Conservation (phyloP, 2,329 filamentous ascomycete species). For the Coniochaeta sp. region DNA sequence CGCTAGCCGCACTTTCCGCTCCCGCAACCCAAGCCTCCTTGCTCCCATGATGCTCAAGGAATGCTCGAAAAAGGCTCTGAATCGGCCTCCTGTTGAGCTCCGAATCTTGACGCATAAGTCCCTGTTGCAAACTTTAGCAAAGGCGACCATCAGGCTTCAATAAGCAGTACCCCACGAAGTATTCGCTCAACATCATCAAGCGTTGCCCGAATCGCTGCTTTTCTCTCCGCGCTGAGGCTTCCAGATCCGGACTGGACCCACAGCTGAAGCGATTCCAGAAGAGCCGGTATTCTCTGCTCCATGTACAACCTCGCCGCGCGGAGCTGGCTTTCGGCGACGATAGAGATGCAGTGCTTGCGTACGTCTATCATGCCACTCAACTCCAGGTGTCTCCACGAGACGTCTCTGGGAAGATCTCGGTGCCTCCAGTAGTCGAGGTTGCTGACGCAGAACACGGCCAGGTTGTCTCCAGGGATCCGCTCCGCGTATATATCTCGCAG, state of each 20-base stretch:
- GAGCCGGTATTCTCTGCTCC: conserved; percentile 29
- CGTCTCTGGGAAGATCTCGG: conserved; percentile 17
- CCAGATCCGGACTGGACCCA: conserved; percentile 37
- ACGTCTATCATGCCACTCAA: conserved; percentile 35
- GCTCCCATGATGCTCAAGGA: not conserved
- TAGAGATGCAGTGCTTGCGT: conserved; percentile 34
- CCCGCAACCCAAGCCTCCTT: conserved; percentile 17
- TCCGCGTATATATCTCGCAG: conserved; percentile 18
- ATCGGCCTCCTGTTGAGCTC: not conserved
- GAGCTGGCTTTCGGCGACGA: conserved; percentile 35
- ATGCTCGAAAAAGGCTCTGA: not conserved
- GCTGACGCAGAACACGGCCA: conserved; percentile 36
- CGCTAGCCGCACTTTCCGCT: conserved; percentile 19
- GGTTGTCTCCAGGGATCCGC: conserved; percentile 12
- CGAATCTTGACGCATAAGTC: not conserved
- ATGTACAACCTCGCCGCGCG: conserved; percentile 29
- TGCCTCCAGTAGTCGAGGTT: conserved; percentile 34
- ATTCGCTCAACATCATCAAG: conserved; percentile 23
- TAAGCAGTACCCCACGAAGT: conserved; percentile 8
- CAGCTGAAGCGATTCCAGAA: conserved; percentile 31
- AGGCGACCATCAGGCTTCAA: not conserved
- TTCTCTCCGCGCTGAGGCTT: conserved; percentile 27
- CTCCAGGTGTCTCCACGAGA: conserved; percentile 23
- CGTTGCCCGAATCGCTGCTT: conserved; percentile 21
- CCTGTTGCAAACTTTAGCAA: not conserved